A percentile compares a stretch with the other conserved stretches of the same genome.
Conservation (phyloP, 257 asterid species). For the Solanum medicagineum region DNA sequence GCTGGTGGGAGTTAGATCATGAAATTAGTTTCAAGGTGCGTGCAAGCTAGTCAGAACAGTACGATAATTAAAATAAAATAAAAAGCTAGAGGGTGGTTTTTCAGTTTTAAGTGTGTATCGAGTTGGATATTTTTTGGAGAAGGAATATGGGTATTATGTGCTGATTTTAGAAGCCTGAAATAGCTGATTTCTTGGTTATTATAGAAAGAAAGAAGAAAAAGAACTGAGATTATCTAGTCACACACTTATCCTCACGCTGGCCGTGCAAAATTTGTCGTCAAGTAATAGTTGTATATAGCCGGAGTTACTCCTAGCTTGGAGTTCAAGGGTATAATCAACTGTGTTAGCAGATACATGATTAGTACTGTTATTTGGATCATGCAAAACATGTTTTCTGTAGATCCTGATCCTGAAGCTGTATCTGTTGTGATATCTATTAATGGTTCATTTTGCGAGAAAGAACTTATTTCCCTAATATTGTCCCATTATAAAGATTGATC, state of each 20-base stretch:
- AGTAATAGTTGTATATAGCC: neutral
- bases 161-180: neutral
- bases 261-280: neutral
- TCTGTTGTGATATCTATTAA: neutral
- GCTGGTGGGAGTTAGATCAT: neutral
- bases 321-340: neutral
- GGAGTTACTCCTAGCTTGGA: neutral
- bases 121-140: neutral
- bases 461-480: neutral
- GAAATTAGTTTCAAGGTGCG: neutral
- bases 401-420: neutral
- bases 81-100: neutral
- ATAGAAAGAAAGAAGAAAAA: neutral
- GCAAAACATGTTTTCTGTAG: neutral
- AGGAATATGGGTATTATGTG: neutral
- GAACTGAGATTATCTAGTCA: neutral
- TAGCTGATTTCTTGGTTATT: neutral
- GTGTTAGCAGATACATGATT: neutral
- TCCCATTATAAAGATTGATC: neutral
- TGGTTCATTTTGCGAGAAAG: neutral
- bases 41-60: neutral
- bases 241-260: neutral
- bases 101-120: neutral
- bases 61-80: neutral
- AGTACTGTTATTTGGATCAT: neutral